Evolutionary conservation across 2,329 filamentous ascomycete species (phyloP).

Genomic region (Colletotrichum tamarilloi): DNA sequence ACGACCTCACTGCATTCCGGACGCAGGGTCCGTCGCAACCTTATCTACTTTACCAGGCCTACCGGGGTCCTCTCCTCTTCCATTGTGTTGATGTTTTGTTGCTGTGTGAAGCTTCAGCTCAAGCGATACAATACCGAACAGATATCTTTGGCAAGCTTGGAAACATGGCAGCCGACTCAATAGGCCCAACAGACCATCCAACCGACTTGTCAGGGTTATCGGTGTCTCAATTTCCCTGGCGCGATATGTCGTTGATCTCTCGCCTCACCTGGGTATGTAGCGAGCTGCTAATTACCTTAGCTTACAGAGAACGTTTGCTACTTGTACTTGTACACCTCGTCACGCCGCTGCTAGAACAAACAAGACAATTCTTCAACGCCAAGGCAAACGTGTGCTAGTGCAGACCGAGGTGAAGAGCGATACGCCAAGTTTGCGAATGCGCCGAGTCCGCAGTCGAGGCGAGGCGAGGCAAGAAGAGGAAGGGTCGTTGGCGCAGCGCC

Average conservation of each 20-base stretch:
- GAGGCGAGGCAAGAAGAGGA: background rate
- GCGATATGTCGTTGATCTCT: background rate
- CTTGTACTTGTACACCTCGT: background rate
- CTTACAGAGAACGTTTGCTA: background rate
- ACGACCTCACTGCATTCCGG: background rate
- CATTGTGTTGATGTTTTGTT: background rate
- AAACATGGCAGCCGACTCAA: background rate
- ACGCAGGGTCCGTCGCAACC: constrained; percentile 1
- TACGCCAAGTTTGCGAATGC: background rate
- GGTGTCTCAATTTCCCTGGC: background rate
- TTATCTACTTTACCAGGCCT: background rate
- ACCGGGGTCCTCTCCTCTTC: background rate
- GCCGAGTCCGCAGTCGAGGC: background rate
- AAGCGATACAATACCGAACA: background rate
- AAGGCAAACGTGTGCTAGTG: background rate
- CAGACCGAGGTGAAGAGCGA: background rate
- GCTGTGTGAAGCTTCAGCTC: background rate
- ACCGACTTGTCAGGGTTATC: background rate
- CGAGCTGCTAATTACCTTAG: background rate
- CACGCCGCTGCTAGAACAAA: background rate
- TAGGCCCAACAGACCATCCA: background rate
- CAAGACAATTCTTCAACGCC: background rate
- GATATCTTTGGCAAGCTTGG: background rate
- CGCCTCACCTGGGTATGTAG: background rate
- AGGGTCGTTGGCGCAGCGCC: background rate